A percentile compares a stretch with the other conserved stretches of the same genome.
phyloP scores from a whole-genome alignment of 1,284 basidiomycete species.

The Neolentinus lepideus region DNA sequence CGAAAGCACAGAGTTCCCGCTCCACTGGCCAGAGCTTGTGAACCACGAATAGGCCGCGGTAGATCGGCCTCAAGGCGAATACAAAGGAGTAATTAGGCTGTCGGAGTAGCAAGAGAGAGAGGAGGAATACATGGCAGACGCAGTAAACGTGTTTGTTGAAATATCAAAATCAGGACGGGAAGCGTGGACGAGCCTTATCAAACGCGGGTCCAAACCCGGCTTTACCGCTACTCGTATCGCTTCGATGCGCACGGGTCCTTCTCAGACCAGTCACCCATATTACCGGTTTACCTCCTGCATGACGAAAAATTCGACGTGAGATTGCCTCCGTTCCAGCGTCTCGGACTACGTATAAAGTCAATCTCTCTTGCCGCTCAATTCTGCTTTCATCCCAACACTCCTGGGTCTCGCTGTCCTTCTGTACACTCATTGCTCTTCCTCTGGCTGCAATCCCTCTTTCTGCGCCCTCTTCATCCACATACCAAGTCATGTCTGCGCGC shows the following conservation, averaged over 20 bases:
- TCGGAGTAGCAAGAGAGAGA: neutral
- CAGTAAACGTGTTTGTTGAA: neutral
- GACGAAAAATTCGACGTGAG: constrained; percentile 2
- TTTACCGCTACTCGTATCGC: neutral
- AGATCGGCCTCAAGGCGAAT: neutral
- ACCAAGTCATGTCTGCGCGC: constrained; percentile 4
- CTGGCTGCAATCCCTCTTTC: neutral
- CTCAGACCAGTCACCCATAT: neutral
- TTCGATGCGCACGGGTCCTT: neutral
- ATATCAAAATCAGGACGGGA: neutral
- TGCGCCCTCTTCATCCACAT: neutral
- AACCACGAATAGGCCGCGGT: neutral
- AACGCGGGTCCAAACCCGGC: neutral
- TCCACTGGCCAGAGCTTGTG: neutral
- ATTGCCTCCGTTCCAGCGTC: neutral
- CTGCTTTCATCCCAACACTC: neutral
- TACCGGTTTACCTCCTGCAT: neutral
- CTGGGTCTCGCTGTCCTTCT: neutral
- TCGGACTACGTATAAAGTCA: neutral
- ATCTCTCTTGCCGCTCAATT: neutral
- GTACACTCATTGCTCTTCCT: neutral
- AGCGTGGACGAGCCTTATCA: constrained; percentile 1
- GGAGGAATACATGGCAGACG: neutral
- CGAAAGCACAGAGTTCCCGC: no score
- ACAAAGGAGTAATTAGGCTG: neutral